A percentile compares a stretch with the other conserved stretches of the same genome.
phyloP scores from a whole-genome alignment of 176 grass and related monocot genomes.

The Hordeum vulgare region DNA sequence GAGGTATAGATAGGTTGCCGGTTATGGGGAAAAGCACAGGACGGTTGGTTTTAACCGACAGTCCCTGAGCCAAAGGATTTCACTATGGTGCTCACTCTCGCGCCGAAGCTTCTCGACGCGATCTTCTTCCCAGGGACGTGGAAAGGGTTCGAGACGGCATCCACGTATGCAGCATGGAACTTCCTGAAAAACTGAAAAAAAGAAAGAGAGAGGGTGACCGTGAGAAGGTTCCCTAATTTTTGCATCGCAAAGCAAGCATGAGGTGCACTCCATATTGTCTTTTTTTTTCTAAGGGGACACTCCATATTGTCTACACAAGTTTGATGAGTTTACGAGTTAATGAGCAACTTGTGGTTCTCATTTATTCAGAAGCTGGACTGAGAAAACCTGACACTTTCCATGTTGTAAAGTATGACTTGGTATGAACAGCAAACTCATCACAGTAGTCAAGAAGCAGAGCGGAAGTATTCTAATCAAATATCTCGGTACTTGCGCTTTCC shows the following conservation, averaged over 20 bases:
- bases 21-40: background rate
- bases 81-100: constrained; percentile 75
- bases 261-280: background rate
- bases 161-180: constrained; percentile 87
- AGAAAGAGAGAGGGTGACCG: background rate
- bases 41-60: constrained; percentile 30
- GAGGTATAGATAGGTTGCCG: background rate
- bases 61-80: constrained; percentile 64
- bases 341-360: background rate
- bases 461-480: background rate
- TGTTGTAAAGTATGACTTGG: background rate
- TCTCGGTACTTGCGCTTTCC: background rate
- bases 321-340: too few species aligned
- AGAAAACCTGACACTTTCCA: background rate
- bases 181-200: constrained; percentile 91
- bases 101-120: constrained; percentile 77
- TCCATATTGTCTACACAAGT: too few species aligned
- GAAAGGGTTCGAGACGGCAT: constrained; percentile 90
- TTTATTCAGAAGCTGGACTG: background rate
- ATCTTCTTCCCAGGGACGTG: constrained; percentile 99
- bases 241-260: background rate
- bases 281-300: too few species aligned
- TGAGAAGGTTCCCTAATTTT: background rate
- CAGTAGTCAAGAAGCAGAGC: background rate
- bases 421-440: background rate